Base-by-base conservation (phyloP, 345 rosid genomes). In the Camelina neglecta region DNA sequence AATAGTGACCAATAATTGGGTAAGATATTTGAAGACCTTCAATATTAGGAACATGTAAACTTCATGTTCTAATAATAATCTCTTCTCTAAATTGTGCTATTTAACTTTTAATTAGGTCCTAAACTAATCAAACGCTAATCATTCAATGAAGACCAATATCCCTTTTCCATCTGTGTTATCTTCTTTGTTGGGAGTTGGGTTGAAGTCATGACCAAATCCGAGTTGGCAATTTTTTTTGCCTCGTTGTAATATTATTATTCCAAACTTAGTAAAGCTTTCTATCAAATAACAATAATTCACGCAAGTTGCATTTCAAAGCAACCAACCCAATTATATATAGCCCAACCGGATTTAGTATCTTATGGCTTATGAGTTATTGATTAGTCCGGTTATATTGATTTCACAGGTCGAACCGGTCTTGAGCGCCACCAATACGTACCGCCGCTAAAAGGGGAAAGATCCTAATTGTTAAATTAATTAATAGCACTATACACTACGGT, bases 101-200 rank as follows among this genome's bases (percentile, higher is more conserved):
- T 64, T 29, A 77, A 65, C 67, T 65, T 71, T 71, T 65, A n/a
- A 39, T 50, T 57, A 61, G 62, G 67, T 77, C 72, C 67, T 65
- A 39, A 39, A 38, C 20, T 48, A 76, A 76, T 68, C 49, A 39
- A 69, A 45, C 8, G 11, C 65, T 76, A 76, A 55, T 77, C 29
- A 71, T 57, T 65, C 67, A 57, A 49, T 65, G 71, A 71, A 39
- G 76, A 77, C 67, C 72, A 71, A 71, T 18, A 77, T 57, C 62
- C 67, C 11, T 71, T 71, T 71, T 77, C 55, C 50, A 77, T 71
- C 72, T 77, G 75, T 64, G 72, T 71, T 77, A 77, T 77, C 80
- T 64, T 57, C 45, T 56, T 71, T 38, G 76, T 64, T 77, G 76
- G 75, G 67, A 63, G 76, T 77, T 77, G 60, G 54, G n/a, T 56